Conservation (phyloP, 306 rosid genomes). For the Medicago ruthenica region DNA sequence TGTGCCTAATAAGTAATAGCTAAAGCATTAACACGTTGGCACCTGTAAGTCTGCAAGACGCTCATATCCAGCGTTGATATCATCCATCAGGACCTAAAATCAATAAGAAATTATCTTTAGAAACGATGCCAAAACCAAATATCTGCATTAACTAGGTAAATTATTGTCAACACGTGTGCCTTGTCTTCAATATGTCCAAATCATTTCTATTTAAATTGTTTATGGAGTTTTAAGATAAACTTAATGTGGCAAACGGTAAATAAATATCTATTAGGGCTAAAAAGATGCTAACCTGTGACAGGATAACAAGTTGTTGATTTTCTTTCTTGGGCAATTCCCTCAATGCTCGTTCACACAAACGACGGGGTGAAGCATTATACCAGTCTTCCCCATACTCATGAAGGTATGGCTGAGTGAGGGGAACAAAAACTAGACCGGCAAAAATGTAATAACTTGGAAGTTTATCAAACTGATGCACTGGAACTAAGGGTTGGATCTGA, state of each 20-base stretch:
- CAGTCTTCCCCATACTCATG: conserved; percentile 96
- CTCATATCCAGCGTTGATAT: conserved; percentile 91
- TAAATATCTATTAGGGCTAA: not conserved
- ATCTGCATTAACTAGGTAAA: conserved; percentile 14
- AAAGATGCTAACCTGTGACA: conserved; percentile 77
- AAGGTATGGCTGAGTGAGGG: conserved; percentile 89
- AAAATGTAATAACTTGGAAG: conserved; percentile 92
- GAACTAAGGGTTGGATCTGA: conserved; percentile 88
- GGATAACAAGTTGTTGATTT: conserved; percentile 81
- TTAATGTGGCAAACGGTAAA: conserved; percentile 7
- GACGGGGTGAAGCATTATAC: conserved; percentile 88
- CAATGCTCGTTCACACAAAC: conserved; percentile 81
- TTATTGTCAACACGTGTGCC: not conserved
- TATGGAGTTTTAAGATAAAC: not conserved
- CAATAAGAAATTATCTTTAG: conserved; percentile 43
- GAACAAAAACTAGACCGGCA: conserved; percentile 92
- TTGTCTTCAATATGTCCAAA: conserved; percentile 18
- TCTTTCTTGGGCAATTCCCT: conserved; percentile 82
- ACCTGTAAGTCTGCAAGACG: conserved; percentile 95
- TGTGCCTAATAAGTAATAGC: not conserved
- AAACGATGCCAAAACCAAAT: conserved; percentile 11
- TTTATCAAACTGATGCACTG: conserved; percentile 91
- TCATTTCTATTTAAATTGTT: conserved; percentile 5
- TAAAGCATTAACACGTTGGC: conserved; percentile 32
- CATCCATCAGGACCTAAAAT: conserved; percentile 88